Evolutionary conservation across 495 filamentous ascomycete species (phyloP).

Genomic region (Tuber calosporum): DNA sequence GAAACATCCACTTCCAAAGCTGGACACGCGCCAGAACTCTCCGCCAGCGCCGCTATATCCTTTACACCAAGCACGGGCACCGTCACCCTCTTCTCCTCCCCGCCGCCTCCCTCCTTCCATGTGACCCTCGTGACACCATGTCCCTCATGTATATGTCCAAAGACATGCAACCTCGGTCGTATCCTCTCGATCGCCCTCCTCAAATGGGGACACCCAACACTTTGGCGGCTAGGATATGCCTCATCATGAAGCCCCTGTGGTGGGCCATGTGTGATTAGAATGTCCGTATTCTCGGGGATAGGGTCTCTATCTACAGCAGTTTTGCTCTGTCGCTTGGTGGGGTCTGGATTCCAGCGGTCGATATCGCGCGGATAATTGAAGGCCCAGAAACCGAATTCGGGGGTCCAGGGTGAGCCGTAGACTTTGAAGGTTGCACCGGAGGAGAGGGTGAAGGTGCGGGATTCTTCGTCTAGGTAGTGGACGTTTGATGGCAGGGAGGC

Average conservation of each 20-base stretch:
- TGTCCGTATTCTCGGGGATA: conserved; percentile 18
- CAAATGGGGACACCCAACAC: conserved; percentile 15
- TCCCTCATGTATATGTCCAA: conserved; percentile 24
- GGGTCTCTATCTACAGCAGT: conserved; percentile 9
- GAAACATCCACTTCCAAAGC: conserved; percentile 19
- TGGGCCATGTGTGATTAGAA: conserved; percentile 19
- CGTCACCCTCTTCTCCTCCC: conserved; percentile 5
- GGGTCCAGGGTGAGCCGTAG: conserved; percentile 18
- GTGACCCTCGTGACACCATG: conserved; percentile 20
- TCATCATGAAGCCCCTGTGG: conserved; percentile 8
- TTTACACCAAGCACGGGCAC: not conserved
- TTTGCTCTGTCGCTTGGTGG: not conserved
- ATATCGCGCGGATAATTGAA: conserved; percentile 9
- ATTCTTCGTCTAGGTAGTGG: conserved; percentile 12
- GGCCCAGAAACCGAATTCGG: conserved; percentile 8
- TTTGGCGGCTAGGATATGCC: not conserved
- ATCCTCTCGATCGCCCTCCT: conserved; percentile 12
- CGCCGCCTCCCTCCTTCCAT: conserved; percentile 5
- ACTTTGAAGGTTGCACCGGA: conserved; percentile 12
- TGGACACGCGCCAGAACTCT: not conserved
- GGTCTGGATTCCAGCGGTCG: conserved; percentile 17
- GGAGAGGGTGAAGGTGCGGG: conserved; percentile 15
- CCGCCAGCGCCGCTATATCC: conserved; percentile 2
- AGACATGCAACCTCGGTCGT: conserved; percentile 17
- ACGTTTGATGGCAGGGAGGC: conserved; percentile 6